Conservation (phyloP, 139 green algal genomes). For the Micractinium sp. region DNA sequence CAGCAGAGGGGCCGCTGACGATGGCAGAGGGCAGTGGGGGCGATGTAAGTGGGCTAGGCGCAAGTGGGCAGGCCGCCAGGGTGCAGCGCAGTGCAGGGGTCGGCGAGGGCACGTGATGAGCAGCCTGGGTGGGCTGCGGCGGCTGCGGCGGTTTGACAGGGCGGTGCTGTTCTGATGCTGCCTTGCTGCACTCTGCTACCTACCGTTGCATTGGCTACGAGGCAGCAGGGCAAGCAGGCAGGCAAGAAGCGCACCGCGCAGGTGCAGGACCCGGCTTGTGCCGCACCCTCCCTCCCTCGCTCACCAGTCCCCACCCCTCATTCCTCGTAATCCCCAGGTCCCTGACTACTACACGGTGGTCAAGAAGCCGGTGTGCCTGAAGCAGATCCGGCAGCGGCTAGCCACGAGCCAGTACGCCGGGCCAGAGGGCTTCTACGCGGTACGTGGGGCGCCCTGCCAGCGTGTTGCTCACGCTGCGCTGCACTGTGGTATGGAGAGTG, state of each 20-base stretch:
- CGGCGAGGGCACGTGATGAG: too few species aligned
- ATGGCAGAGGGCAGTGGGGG: too few species aligned
- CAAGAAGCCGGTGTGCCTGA: conserved; percentile 36
- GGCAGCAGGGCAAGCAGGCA: too few species aligned
- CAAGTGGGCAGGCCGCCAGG: neutral
- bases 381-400: conserved; percentile 34
- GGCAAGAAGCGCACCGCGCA: too few species aligned
- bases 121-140: too few species aligned
- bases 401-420: conserved; percentile 7
- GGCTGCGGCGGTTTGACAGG: too few species aligned
- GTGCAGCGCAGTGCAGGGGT: neutral
- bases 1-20: too few species aligned
- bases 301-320: neutral
- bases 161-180: too few species aligned
- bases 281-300: neutral
- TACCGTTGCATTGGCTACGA: too few species aligned
- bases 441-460: neutral
- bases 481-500: neutral
- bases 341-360: conserved; percentile 43
- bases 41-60: neutral
- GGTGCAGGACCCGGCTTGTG: too few species aligned
- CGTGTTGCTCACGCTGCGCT: neutral
- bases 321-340: neutral
- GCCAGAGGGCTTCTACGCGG: conserved; percentile 36
- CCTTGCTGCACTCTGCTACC: too few species aligned